Conservation (phyloP, 129 eudicot species). For the Helianthus tuberosus region DNA sequence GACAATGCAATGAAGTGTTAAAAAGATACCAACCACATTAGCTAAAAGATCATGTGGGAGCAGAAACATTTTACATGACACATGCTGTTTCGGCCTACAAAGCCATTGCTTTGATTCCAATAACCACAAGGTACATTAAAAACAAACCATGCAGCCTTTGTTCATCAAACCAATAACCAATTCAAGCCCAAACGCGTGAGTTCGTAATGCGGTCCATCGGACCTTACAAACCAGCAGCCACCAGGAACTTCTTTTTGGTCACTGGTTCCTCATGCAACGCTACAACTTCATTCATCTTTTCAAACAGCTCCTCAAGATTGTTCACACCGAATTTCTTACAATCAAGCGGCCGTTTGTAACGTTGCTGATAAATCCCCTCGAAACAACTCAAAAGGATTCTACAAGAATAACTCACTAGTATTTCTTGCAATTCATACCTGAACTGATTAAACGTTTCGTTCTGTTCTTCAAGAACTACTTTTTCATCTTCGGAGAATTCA, state of each 20-base stretch:
- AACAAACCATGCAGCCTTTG: slow-evolving; percentile 9
- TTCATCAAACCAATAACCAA: slow-evolving; percentile 20
- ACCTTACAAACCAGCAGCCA: slow-evolving; percentile 54
- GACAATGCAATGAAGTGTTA: neutral
- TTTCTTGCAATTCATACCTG: slow-evolving; percentile 81
- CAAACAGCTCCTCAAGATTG: slow-evolving; percentile 72
- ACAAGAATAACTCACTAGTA: slow-evolving; percentile 87
- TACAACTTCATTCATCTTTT: slow-evolving; percentile 76
- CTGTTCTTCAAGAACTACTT: slow-evolving; percentile 45
- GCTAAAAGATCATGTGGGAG: slow-evolving; percentile 33
- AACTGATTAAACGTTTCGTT: slow-evolving; percentile 47
- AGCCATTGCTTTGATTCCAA: slow-evolving; percentile 22
- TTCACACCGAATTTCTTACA: slow-evolving; percentile 68
- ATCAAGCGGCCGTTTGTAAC: slow-evolving; percentile 67
- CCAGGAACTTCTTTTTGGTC: slow-evolving; percentile 64
- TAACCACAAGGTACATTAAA: slow-evolving; percentile 12
- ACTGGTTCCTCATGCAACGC: slow-evolving; percentile 72
- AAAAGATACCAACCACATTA: slow-evolving; percentile 22
- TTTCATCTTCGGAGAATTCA: slow-evolving; percentile 76
- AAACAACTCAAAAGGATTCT: slow-evolving; percentile 62
- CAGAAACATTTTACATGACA: slow-evolving; percentile 19
- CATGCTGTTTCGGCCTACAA: slow-evolving; percentile 20
- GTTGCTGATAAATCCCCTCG: slow-evolving; percentile 73
- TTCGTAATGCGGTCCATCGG: neutral
- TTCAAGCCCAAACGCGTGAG: slow-evolving; percentile 16